Percentiles rank a stretch among this genome's conserved stretches.
phyloP scores from a whole-genome alignment of 805 yeast genomes.

The Barnettozyma californica region DNA sequence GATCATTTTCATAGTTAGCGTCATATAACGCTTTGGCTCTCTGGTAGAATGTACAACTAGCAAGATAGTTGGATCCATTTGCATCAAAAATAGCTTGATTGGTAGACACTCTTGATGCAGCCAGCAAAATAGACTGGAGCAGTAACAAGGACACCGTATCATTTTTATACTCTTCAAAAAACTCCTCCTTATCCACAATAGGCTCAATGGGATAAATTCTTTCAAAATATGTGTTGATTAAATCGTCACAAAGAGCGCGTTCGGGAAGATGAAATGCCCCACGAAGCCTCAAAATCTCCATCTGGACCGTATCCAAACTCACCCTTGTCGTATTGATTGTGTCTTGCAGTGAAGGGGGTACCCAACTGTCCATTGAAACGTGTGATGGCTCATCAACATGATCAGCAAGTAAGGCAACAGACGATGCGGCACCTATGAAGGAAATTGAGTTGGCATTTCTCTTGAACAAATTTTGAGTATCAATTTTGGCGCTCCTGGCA shows the following conservation, averaged over 20 bases:
- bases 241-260: conserved; percentile 49
- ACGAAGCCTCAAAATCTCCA: conserved; percentile 54
- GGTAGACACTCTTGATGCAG: conserved; percentile 57
- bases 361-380: conserved; percentile 20
- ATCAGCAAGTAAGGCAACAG: conserved; percentile 28
- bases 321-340: conserved; percentile 25
- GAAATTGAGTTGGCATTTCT: conserved; percentile 27
- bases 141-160: conserved; percentile 55
- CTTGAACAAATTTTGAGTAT: conserved; percentile 20
- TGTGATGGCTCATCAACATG: conserved; percentile 36
- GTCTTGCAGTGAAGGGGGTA: conserved; percentile 20
- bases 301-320: conserved; percentile 50
- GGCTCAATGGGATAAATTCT: conserved; percentile 68
- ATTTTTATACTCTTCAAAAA: conserved; percentile 53
- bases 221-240: conserved; percentile 57
- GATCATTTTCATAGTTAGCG: conserved; percentile 61
- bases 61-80: conserved; percentile 41
- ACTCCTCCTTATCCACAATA: conserved; percentile 54
- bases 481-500: conserved; percentile 27
- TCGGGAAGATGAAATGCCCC: conserved; percentile 73
- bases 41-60: conserved; percentile 55
- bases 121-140: conserved; percentile 61
- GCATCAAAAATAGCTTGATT: conserved; percentile 48
- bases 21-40: conserved; percentile 75
- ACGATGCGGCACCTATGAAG: conserved; percentile 50